phyloP scores from a whole-genome alignment of 140 eudicot species.

The Cichorium intybus region DNA sequence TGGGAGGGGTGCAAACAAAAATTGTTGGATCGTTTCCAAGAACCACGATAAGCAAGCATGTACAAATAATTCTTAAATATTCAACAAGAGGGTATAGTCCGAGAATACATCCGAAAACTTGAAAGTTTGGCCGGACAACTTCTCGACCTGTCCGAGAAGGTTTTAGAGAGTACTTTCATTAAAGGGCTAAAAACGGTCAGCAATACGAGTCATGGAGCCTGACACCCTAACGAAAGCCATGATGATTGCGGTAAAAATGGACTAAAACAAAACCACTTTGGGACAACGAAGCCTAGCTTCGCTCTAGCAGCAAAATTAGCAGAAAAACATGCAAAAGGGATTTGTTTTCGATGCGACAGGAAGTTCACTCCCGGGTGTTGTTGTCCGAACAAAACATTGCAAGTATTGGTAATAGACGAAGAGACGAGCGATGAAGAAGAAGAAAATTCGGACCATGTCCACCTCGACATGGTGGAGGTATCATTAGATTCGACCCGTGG shows the following conservation, averaged over 20 bases:
- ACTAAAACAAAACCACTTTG: not conserved
- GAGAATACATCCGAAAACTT: too few species aligned
- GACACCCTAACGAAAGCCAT: not conserved
- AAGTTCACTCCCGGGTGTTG: not conserved
- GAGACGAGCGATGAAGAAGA: not conserved
- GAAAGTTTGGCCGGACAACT: too few species aligned
- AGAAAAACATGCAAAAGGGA: not conserved
- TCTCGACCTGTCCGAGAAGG: too few species aligned
- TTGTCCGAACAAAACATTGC: not conserved
- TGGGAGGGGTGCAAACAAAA: too few species aligned
- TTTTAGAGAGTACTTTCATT: too few species aligned
- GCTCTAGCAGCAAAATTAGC: not conserved
- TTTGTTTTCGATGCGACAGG: not conserved
- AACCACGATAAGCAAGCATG: too few species aligned
- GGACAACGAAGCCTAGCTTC: not conserved
- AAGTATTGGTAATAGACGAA: not conserved
- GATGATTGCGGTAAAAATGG: not conserved
- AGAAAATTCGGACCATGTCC: not conserved
- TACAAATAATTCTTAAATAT: too few species aligned
- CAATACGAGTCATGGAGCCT: not conserved
- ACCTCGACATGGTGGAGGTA: not conserved
- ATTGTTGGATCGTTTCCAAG: too few species aligned
- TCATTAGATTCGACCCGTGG: too few species aligned
- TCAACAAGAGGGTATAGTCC: too few species aligned
- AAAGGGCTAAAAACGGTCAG: too few species aligned